Evolutionary conservation across 176 grass and related monocot species (phyloP), one percentile per base, ranked within the genome.

Genomic region (Olyra latifolia): DNA sequence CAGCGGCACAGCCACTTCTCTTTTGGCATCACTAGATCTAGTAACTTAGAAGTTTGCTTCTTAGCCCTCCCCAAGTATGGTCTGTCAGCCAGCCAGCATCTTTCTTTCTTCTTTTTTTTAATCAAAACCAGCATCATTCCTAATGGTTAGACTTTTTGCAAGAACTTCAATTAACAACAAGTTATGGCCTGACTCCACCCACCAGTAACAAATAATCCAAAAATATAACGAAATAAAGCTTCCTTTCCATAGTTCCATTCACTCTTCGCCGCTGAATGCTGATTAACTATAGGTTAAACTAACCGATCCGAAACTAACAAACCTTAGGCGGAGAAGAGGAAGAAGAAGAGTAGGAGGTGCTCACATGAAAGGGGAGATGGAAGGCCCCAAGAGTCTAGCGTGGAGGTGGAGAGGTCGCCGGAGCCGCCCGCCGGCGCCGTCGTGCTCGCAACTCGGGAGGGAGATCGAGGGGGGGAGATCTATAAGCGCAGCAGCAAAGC

Each of bases 1-100:
- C n/a, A n/a, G n/a, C n/a, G n/a, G n/a, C 6, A 16, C 40, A 58
- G 32, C 69, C 42, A 63, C 28, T 50, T 57, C 10, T 35, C 16
- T 9, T 53, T 62, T 12, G 38, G 32, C 55, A 72, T 80, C 47
- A 35, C 28, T n/a, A 73, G 67, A 59, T 50, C 54, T 48, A 71
- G 79, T 53, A 70, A 60, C 10, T 22, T 63, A 10, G 24, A 32
- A 15, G 59, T 14, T 29, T 77, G 10, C 3, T 77, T 41, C 57
- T 78, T 45, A 24, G 40, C 42, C 42, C 42, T 62, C 10, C 10
- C 42, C 4, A 25, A 30, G 27, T 52, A 82, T n/a, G 59, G 35
- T 83, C 54, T 24, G n/a, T 22, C 27, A 45, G 57, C 20, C 58
- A n/a, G 12, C 16, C 27, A 11, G 11, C 38, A 8, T 17, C 17